Conservation (phyloP, 2,329 filamentous ascomycete species). For the Metarhizium humberi region DNA sequence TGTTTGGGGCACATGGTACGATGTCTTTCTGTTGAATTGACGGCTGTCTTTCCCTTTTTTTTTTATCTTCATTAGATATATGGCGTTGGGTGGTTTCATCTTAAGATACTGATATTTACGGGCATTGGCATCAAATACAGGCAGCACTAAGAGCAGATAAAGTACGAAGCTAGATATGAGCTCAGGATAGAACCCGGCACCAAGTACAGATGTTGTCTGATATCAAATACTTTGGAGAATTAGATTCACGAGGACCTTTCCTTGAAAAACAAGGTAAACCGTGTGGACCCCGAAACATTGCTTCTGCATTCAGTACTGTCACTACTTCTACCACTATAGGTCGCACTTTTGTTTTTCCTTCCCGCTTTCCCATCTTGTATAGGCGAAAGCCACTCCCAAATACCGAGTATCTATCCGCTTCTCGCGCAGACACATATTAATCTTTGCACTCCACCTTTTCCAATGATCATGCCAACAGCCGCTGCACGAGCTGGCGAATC, state of each 20-base stretch:
- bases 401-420: constrained; percentile 6
- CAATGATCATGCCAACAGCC: neutral
- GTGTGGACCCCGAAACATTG: constrained; percentile 2
- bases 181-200: too few species aligned
- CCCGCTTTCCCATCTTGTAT: neutral
- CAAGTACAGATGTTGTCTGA: too few species aligned
- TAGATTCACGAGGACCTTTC: neutral
- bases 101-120: too few species aligned
- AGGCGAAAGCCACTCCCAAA: neutral
- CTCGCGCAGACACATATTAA: neutral
- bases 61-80: too few species aligned
- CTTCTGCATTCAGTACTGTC: constrained; percentile 17
- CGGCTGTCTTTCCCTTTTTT: too few species aligned
- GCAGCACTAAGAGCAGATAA: too few species aligned
- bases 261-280: neutral
- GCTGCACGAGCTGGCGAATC: neutral
- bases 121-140: too few species aligned
- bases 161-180: too few species aligned
- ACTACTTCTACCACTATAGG: neutral
- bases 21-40: too few species aligned
- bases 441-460: constrained; percentile 4
- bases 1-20: too few species aligned
- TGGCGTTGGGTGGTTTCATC: too few species aligned
- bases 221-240: too few species aligned
- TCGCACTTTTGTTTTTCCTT: neutral